Conservation (phyloP, 768 basidiomycete species). For the Auricularia auricula-judae region DNA sequence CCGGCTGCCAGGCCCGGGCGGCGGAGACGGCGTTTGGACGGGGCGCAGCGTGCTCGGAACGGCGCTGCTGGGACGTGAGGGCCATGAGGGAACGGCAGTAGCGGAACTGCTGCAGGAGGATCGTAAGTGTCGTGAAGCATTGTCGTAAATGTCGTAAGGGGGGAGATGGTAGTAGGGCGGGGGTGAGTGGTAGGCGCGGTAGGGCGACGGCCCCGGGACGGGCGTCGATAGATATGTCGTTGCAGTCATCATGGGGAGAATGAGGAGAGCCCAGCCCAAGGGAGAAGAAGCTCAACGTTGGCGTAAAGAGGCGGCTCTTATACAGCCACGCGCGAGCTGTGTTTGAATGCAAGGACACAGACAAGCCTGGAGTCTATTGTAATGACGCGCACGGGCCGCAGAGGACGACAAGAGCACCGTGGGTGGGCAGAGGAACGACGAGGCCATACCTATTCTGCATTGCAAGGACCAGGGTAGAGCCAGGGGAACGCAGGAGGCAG, state of each 20-base stretch:
- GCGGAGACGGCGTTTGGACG: not conserved
- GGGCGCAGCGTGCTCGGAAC: not conserved
- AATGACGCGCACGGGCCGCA: not conserved
- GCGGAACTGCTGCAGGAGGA: not conserved
- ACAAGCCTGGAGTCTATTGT: not conserved
- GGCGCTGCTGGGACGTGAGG: not conserved
- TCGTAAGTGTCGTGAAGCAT: not conserved
- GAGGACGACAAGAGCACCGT: not conserved
- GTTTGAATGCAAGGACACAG: not conserved
- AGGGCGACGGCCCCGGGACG: not conserved
- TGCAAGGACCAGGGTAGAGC: too few species aligned
- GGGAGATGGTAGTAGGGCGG: not conserved
- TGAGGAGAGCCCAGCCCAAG: not conserved
- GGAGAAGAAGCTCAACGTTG: not conserved
- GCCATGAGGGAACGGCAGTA: not conserved
- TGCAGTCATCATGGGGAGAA: not conserved
- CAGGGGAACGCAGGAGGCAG: too few species aligned
- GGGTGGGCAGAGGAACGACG: not conserved
- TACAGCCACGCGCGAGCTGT: not conserved
- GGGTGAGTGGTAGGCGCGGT: not conserved
- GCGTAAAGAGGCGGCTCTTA: not conserved
- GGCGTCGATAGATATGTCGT: not conserved
- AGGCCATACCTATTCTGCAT: too few species aligned
- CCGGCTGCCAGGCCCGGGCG: not conserved
- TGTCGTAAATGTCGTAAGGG: conserved; percentile 1